Evolutionary conservation across 1,284 basidiomycete species (phyloP), one percentile per base, ranked within the genome.

Genomic region (Pascua sp.): DNA sequence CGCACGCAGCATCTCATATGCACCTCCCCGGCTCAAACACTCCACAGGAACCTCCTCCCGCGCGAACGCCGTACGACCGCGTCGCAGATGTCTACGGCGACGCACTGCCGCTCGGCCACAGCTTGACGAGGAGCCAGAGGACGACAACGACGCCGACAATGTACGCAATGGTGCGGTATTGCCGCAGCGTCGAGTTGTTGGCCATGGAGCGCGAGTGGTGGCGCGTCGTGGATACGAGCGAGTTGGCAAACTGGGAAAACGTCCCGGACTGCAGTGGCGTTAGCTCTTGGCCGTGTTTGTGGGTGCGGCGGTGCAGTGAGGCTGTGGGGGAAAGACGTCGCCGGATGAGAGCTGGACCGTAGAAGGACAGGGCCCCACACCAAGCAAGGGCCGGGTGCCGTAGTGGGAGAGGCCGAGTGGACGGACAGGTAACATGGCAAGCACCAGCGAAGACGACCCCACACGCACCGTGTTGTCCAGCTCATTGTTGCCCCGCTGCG

Each of bases 141-240:
- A 62, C 48, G 9, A 76, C 66, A 12, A 76, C 58, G 2, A 53
- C 70, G 17, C 65, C 64, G 42, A 76, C 71, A 39, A 75, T 62
- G 54, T 72, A 75, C 16, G 69, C 71, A 18, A 76, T 73, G 11
- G 64, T 69, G 43, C 74, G 60, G 56, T 76, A 76, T 59, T 76
- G 74, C 42, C 74, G 47, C 17, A 73, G 51, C 4, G 71, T 70
- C 39, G 69, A 72, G 50, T 63, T 68, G 13, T 66, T 50, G 2
- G 74, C 72, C 60, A 76, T 70, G 10, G 69, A 67, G 38, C 74
- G 68, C 36, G 65, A 66, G 57, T 76, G 74, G 57, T 70, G 72
- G 5, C 68, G 60, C n/a, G 70, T 70, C 2, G 74, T 75, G 18
- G 74, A 76, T 63, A 76, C 72, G 55, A 76, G 69, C 40, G 71